Base-by-base conservation (phyloP, 805 yeast species). In the Lachancea dasiensis region DNA sequence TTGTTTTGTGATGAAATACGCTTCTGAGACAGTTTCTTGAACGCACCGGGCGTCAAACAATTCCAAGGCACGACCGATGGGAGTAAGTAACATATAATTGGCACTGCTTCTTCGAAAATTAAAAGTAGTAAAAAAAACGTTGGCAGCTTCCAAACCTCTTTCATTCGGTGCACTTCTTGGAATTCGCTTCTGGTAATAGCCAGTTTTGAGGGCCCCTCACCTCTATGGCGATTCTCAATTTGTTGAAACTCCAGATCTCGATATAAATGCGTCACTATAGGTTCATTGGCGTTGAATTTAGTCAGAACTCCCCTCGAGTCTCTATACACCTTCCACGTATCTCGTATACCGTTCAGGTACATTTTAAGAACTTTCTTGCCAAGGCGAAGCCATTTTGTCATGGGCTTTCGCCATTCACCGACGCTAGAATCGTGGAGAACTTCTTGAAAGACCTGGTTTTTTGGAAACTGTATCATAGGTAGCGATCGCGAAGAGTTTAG, bases 41-140 rank as follows among this genome's bases (percentile, higher is more conserved):
- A 51, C 5, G 57, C 50, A 4, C 61, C 58, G 1, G 81, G 80
- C 22, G 75, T 60, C 7, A 73, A 61, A 53, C 82, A 77, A 8
- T 81, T 76, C 60, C 69, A 69, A 7, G 82, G 80, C 1, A 78
- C 69, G 4, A 77, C 50, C 44, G 71, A 73, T 0, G 84, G 84
- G 34, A 75, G 51, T 3, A 64, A 52, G 38, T 68, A 73, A 49
- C 80, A 75, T 4, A 78, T 44, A 1, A 73, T 15, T 0, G 81
- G 79, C 0, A 81, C 72, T 35, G 61, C 49, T 47, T 78, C 85
- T 50, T 72, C 72, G 52, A 75, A 76, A 2, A 75, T 45, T 19
- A 71, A 31, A 32, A 71, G 61, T 5, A 75, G 45, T 2, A 75
- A 29, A 1, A 69, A 67, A 56, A 78, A 77, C n/a, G 58, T 17